Conservation (phyloP, 768 basidiomycete species). For the Pleurotus ostreatus region DNA sequence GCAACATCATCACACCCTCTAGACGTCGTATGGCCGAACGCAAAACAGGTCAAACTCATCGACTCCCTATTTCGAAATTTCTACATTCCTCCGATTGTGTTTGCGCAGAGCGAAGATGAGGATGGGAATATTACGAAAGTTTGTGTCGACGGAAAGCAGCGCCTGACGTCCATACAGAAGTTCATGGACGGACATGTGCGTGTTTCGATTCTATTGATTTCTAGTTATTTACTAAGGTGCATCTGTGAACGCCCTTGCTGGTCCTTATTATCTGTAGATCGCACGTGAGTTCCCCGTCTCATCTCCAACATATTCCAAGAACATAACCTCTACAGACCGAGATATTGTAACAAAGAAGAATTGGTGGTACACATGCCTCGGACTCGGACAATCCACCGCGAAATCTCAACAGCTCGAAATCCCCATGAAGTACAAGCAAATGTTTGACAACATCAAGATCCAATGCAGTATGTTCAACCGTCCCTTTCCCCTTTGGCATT, state of each 20-base stretch:
- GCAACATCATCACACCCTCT: background rate
- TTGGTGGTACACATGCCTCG: constrained; percentile 52
- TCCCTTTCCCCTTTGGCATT: background rate
- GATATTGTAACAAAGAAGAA: constrained; percentile 54
- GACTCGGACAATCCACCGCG: constrained; percentile 21
- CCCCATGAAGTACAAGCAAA: constrained; percentile 45
- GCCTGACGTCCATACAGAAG: constrained; percentile 74
- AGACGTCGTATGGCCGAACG: constrained; percentile 78
- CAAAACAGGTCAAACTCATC: constrained; percentile 67
- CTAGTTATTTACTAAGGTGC: too few species aligned
- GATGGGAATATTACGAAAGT: constrained; percentile 55
- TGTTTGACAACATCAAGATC: constrained; percentile 54
- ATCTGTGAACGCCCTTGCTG: constrained; percentile 17
- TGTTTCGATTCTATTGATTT: background rate
- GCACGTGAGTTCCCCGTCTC: constrained; percentile 14
- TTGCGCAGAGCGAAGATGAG: constrained; percentile 51
- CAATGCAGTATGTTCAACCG: constrained; percentile 56
- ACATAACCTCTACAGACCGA: constrained; percentile 35
- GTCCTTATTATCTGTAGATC: constrained; percentile 41
- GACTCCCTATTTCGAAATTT: constrained; percentile 78
- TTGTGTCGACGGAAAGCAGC: constrained; percentile 84
- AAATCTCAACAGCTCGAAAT: constrained; percentile 44
- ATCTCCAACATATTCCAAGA: too few species aligned
- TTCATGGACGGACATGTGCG: constrained; percentile 73
- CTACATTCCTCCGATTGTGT: constrained; percentile 77